phyloP scores from a whole-genome alignment of 2,329 filamentous ascomycete genomes.

The Eurotiales sp. region DNA sequence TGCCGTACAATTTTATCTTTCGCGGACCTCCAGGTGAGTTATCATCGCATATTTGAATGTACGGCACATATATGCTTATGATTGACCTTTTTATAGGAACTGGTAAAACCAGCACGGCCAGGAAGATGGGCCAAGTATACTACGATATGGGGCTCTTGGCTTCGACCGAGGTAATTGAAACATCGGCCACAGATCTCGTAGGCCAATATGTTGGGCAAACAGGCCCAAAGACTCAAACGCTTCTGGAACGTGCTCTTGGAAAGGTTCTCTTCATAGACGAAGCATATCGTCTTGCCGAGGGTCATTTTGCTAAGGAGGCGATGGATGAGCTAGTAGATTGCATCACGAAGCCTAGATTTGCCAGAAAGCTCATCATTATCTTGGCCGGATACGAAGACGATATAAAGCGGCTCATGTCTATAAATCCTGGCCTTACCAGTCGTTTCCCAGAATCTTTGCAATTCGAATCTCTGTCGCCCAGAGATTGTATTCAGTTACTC shows the following conservation, averaged over 20 bases:
- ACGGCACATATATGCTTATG: conserved; percentile 8
- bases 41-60: conserved; percentile 10
- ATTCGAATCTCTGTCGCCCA: conserved; percentile 48
- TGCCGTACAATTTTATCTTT: conserved; percentile 68
- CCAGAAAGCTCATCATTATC: conserved; percentile 61
- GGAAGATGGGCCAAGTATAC: conserved; percentile 71
- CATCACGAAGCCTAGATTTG: conserved; percentile 56
- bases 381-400: conserved; percentile 66
- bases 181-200: conserved; percentile 65
- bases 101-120: conserved; percentile 69
- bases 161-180: conserved; percentile 58
- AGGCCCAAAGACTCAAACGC: conserved; percentile 59
- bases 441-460: conserved; percentile 61
- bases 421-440: conserved; percentile 61
- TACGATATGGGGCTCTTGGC: conserved; percentile 70
- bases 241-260: conserved; percentile 61
- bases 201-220: conserved; percentile 68
- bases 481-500: conserved; percentile 49
- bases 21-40: conserved; percentile 59
- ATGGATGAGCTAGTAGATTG: conserved; percentile 52
- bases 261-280: conserved; percentile 69
- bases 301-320: conserved; percentile 55
- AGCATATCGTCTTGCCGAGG: conserved; percentile 62
- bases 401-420: conserved; percentile 59
- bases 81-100: conserved; percentile 38